Evolutionary conservation across 2,329 filamentous ascomycete species (phyloP).

Genomic region (Seiridium unicorne): DNA sequence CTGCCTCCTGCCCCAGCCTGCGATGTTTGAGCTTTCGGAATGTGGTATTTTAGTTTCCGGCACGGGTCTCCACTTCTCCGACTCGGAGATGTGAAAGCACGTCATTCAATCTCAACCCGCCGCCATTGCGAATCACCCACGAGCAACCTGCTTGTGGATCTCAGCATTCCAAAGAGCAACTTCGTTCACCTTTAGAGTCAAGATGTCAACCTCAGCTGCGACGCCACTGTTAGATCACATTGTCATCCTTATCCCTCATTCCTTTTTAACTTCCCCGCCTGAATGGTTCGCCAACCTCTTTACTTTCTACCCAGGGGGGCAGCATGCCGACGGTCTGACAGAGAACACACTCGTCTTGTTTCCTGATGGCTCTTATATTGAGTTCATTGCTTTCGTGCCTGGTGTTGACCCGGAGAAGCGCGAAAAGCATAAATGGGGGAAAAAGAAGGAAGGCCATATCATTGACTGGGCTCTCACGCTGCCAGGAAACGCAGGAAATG

Average conservation of each 20-base stretch:
- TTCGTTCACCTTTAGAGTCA: neutral
- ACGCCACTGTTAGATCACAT: conserved; percentile 55
- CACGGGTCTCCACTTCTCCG: neutral
- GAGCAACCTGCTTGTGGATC: neutral
- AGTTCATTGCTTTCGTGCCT: conserved; percentile 62
- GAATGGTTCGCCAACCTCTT: conserved; percentile 52
- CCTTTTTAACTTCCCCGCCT: conserved; percentile 45
- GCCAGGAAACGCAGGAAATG: conserved; percentile 18
- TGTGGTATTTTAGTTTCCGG: neutral
- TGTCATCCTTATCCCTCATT: conserved; percentile 58
- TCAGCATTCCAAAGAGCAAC: neutral
- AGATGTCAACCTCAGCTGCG: neutral
- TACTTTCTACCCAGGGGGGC: conserved; percentile 58
- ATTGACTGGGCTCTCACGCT: conserved; percentile 62
- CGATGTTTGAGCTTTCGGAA: neutral
- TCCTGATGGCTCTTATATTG: conserved; percentile 63
- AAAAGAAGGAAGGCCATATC: conserved; percentile 43
- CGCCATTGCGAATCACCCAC: conserved; percentile 8
- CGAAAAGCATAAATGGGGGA: conserved; percentile 57
- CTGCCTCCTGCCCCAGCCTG: neutral
- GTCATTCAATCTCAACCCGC: conserved; percentile 6
- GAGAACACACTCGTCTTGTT: conserved; percentile 64
- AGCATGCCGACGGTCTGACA: conserved; percentile 58
- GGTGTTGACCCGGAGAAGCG: conserved; percentile 37
- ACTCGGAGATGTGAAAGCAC: conserved; percentile 11